Base-by-base conservation (phyloP, 257 asterid genomes). In the Nicotiana noctiflora region DNA sequence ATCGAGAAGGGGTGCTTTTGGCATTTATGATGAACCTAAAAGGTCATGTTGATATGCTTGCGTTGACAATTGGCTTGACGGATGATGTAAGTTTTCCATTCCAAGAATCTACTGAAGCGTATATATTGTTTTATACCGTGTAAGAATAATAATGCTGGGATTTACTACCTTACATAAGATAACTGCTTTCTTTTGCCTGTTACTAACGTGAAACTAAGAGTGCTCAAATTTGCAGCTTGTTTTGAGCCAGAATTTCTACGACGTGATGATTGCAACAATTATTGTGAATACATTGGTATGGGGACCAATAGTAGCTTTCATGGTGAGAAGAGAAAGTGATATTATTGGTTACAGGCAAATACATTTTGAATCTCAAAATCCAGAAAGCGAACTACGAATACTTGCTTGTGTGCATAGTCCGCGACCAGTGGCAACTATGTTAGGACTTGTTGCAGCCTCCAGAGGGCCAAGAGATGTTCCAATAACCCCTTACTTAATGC, bases 21-120 rank as follows among this genome's bases (percentile, higher is more conserved):
- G 89, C 99, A 81, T 96, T 94, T 89, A 83, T 96, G 82, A 89
- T 94, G 99, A 96, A 96, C 89, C 86, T 96, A 91, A 96, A 96
- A 82, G 98, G 98, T 29, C 98, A 94, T 66, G 97, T 94, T 18
- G 99, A 96, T 84, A 84, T 94, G 86, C 87, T 94, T 57, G 89
- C 98, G 13, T 84, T 96, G 32, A 90, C 97, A 8, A 40, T 88
- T 11, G 92, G 93, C 67, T 74, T 88, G 23, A 89, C 92, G 76
- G 88, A 85, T 52, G 84, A 86, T 17, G 99, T 96, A 84, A 89
- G 98, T 81, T 65, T 44, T 53, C 68, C 23, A 56, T 18, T 11
- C 59, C 31, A 19, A 9, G 51, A 18, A 21, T 8, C 46, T 25
- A 77, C 49, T 23, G 15, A 74, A 46, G 40, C 40, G 13, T 46